Base-by-base conservation (phyloP, 176 grass and related monocot species). In the Phragmites australis region DNA sequence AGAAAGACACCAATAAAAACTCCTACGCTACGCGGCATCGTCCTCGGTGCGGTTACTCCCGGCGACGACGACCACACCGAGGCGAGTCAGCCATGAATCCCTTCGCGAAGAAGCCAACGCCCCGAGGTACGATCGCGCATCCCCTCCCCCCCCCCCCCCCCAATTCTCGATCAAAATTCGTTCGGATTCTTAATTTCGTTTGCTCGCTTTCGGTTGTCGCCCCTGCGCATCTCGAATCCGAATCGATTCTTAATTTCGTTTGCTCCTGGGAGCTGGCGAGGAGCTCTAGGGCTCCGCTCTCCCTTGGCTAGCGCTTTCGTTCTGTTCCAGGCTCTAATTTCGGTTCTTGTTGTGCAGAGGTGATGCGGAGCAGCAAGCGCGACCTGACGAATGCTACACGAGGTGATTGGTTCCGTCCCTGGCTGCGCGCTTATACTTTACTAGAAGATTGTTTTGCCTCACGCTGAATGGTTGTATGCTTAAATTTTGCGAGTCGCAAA, bases 331-430 rank as follows among this genome's bases (percentile, higher is more conserved):
- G 7, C 41, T 81, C 82, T 85, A 34, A 74, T 82, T 85, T 75
- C 48, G 37, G 37, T 82, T 63, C 45, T 75, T n/a, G 12, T 27
- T 87, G 51, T 86, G 80, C 90, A 99, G 96, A 99, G 81, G 71
- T 85, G 65, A 88, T 99, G 46, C 87, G 96, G 83, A 82, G 69
- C 65, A 99, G 92, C 89, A 99, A 99, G 82, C 89, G 92, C 60
- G 92, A 99, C 78, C 81, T 99, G 77, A 81, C 88, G 63, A 87
- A 91, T 80, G 92, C 92, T 29, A 86, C 92, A 9, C 89, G 96
- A 89, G 96, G 96, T 95, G 74, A 87, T 75, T 39, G 54, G 16
- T 46, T 50, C 66, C 25, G 2, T 74, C 39, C 45, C 10, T 51
- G 26, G 16, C 27, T 30, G 52, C 70, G 27, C 60, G 37, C 50